Base-by-base conservation (phyloP, 2,329 filamentous ascomycete species). In the Plenodomus biglobosus region DNA sequence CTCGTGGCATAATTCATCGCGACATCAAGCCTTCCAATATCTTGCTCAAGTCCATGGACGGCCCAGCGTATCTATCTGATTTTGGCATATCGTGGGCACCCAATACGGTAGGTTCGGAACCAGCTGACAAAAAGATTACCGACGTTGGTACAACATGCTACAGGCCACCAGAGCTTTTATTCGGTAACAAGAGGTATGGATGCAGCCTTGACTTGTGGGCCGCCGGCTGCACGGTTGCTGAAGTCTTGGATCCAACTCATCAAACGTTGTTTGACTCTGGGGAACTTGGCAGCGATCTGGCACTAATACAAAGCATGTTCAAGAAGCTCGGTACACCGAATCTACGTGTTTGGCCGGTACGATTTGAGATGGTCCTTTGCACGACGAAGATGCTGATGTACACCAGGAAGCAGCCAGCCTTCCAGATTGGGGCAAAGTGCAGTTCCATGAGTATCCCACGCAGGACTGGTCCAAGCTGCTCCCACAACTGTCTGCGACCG, bases 71-170 rank as follows among this genome's bases (percentile, higher is more conserved):
- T 59, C 79, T 99, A 2, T 85, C 90, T 30, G 94, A 99, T 70
- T 97, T 99, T 74, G 92, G 94, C 42, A 95, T 94, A 34, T 84
- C 92, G 8, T 96, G 91, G 91, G 84, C 86, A 57, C 82, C 86
- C 2, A 70, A 78, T 10, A 72, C 77, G 18, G 56, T 71, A 5
- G 73, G 75, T 3, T 80, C 82, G 13, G 94, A 99, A 67, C 77
- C 83, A 1, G 65, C 76, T 8, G 69, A 83, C 44, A 64, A 78
- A 45, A 97, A 97, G 72, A 87, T 96, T 43, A 86, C 94, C 7
- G 95, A 99, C 68, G 88, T 99, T 20, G 94, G 94, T 30, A 97
- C 92, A 1, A 92, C 92, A 0, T 84, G 88, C 40, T 99, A 99
- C 73, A 85, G 95, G 17, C 83, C 92, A 0, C 94, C 94, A 0